Base-by-base conservation (phyloP, 306 rosid species). In the Pterocarpus macrocarpus region DNA sequence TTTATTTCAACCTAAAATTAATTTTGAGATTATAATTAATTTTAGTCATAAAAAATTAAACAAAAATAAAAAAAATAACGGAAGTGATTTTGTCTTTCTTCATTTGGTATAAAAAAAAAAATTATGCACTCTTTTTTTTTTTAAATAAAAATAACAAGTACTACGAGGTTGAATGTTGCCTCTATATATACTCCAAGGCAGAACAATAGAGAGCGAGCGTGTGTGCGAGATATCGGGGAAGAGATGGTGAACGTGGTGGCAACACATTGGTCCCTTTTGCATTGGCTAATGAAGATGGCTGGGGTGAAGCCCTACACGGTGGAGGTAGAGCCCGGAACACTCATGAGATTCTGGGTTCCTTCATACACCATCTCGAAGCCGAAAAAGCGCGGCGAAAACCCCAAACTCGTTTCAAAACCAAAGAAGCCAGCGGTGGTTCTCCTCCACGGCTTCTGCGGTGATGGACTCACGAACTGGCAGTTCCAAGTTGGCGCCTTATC, bases 401-500 rank as follows among this genome's bases (percentile, higher is more conserved):
- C 39, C 61, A 73, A 64, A 3, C 59, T 52, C 32, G 61, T 59
- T 14, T 34, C 71, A 0, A 68, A 81, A 32, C 91, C 91, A 0
- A 85, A 7, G 13, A 90, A 90, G 76, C 93, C 97, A 9, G 95
- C 72, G 38, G 90, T 91, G 55, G 92, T 94, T 32, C 83, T 93
- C 17, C 28, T 91, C 7, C 98, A 91, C 33, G 97, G 97, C 8
- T 93, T 93, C 75, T 90, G 90, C 10, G 92, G 90, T 1, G 97
- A 93, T 70, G 94, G 97, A 4, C 85, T 93, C 7, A 81, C 86
- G 17, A 94, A 87, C 5, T 94, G 98, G 98, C 92, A 87, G 39
- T 86, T 86, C 52, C 98, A 94, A 74, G 80, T 94, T 0, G 87
- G 74, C 2, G 70, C 93, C 1, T 56, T 94, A 8, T 52, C 91